Evolutionary conservation across 1,284 basidiomycete genomes (phyloP).

Genomic region (Peniophora sp.): DNA sequence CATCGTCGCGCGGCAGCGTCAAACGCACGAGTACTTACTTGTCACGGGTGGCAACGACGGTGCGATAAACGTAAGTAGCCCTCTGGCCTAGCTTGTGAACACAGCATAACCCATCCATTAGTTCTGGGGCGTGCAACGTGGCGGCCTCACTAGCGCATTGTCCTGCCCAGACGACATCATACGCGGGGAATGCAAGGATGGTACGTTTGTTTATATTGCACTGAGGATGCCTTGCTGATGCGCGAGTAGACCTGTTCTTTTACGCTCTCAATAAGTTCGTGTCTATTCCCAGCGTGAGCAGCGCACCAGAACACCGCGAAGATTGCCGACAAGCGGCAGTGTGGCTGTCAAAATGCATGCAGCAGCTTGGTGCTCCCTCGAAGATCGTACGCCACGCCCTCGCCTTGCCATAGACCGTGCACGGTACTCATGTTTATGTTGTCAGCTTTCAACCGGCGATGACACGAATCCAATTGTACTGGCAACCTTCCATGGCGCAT

Average conservation of each 20-base stretch:
- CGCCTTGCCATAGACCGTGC: constrained; percentile 1
- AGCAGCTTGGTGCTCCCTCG: constrained; percentile 78
- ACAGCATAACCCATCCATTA: too few species aligned
- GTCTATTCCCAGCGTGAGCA: constrained; percentile 81
- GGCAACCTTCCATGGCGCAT: constrained; percentile 71
- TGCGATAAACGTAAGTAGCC: constrained; percentile 60
- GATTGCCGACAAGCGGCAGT: constrained; percentile 90
- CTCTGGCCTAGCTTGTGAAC: neutral
- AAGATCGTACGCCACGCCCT: constrained; percentile 47
- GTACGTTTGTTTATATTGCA: neutral
- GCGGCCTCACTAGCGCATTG: too few species aligned
- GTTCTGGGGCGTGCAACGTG: too few species aligned
- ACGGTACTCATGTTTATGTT: neutral
- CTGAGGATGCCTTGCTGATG: neutral
- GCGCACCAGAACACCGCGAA: constrained; percentile 61
- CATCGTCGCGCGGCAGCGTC: constrained; percentile 30
- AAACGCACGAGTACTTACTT: constrained; percentile 34
- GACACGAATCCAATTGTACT: constrained; percentile 78
- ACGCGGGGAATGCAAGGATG: neutral
- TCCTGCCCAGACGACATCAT: neutral
- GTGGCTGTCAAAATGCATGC: constrained; percentile 82
- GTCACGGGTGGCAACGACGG: constrained; percentile 84
- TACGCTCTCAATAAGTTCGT: constrained; percentile 83
- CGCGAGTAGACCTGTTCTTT: constrained; percentile 47
- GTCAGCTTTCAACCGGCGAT: constrained; percentile 57